These are phyloP conservation scores for Spathaspora arborariae DNA, from an alignment of 805 yeast species.

Conservation along the genomic window DNA sequence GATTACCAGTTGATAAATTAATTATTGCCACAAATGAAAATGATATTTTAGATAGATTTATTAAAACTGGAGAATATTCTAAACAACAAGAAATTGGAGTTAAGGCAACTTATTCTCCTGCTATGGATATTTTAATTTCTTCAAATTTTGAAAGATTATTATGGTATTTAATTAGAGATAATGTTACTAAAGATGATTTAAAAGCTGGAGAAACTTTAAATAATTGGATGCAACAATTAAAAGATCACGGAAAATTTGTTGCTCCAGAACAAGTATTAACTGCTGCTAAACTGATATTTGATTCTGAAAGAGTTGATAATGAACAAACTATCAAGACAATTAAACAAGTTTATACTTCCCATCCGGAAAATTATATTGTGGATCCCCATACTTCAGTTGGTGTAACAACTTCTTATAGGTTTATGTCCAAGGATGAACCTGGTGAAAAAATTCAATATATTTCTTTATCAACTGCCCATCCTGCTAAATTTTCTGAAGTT, in stretches of 20 bases:
- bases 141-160: slow-evolving; percentile 94
- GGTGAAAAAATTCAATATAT: slow-evolving; percentile 46
- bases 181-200: slow-evolving; percentile 46
- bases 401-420: slow-evolving; percentile 68
- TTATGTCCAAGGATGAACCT: slow-evolving; percentile 40
- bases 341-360: slow-evolving; percentile 58
- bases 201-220: slow-evolving; percentile 73
- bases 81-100: slow-evolving; percentile 56
- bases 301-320: slow-evolving; percentile 76
- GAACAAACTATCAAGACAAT: slow-evolving; percentile 78
- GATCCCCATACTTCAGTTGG: slow-evolving; percentile 99
- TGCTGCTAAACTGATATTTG: slow-evolving; percentile 67
- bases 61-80: slow-evolving; percentile 81
- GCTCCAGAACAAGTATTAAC: slow-evolving; percentile 63
- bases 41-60: slow-evolving; percentile 90
- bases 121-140: slow-evolving; percentile 96
- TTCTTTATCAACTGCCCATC: slow-evolving; percentile 95
- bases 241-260: slow-evolving; percentile 67
- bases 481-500: slow-evolving; percentile 97
- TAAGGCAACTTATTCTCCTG: slow-evolving; percentile 90
- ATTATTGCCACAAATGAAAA: slow-evolving; percentile 95
- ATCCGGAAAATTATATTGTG: slow-evolving; percentile 66
- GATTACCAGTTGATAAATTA: slow-evolving; percentile 81
- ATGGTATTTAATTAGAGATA: slow-evolving; percentile 87
- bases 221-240: slow-evolving; percentile 76